phyloP scores from a whole-genome alignment of 805 yeast genomes.

The Saturnispora serradocipensis region DNA sequence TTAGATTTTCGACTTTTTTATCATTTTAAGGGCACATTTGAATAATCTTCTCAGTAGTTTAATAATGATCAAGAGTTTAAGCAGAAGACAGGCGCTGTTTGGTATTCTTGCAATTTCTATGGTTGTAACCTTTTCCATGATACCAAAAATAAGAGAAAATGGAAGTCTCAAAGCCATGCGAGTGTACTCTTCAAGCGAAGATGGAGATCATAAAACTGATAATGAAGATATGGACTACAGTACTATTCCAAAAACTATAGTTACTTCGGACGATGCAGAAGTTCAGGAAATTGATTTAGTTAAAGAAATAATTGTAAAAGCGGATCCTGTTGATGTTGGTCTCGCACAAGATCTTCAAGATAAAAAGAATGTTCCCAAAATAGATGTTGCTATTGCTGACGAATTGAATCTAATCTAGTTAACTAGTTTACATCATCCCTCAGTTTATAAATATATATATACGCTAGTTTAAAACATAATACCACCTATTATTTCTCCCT shows the following conservation, averaged over 20 bases:
- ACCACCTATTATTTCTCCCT: background rate
- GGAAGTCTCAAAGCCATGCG: background rate
- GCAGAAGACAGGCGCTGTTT: background rate
- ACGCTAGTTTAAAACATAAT: background rate
- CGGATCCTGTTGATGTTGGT: background rate
- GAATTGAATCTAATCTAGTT: background rate
- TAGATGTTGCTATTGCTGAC: background rate
- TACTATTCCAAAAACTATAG: background rate
- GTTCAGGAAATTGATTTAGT: conserved; percentile 6
- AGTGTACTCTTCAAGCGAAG: background rate
- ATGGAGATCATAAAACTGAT: background rate
- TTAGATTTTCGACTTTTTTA: background rate
- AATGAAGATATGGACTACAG: background rate
- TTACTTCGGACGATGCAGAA: conserved; percentile 1
- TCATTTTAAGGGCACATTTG: background rate
- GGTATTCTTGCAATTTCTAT: background rate
- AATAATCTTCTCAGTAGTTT: background rate
- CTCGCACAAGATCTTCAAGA: background rate
- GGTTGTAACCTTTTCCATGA: conserved; percentile 9
- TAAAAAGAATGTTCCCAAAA: background rate
- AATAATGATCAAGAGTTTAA: background rate
- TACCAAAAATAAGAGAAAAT: conserved; percentile 5
- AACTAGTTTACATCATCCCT: background rate
- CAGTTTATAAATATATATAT: background rate
- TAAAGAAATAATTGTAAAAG: conserved; percentile 4